Evolutionary conservation across 2,329 filamentous ascomycete species (phyloP).

Genomic region (Myrmaecium sp.): DNA sequence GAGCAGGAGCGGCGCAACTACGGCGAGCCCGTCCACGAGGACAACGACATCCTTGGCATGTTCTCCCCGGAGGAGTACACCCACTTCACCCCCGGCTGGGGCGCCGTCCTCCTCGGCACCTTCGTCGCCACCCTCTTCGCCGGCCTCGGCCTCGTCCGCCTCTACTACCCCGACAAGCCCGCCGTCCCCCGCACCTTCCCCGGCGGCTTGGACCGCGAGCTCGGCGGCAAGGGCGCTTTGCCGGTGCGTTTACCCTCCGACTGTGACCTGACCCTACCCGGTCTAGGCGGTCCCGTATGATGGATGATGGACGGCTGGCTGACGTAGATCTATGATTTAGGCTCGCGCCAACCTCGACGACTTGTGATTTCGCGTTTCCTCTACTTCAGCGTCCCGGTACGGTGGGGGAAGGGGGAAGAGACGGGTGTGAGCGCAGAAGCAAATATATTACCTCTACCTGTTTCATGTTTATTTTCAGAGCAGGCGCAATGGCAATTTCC

Average conservation of each 20-base stretch:
- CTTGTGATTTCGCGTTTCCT: no score
- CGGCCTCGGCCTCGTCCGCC: constrained; percentile 21
- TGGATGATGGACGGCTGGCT: no score
- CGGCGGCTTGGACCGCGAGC: constrained; percentile 29
- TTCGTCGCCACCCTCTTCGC: constrained; percentile 25
- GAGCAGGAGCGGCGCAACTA: constrained; percentile 94
- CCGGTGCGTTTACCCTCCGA: constrained; percentile 22
- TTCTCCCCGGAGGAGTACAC: constrained; percentile 84
- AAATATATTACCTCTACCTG: no score
- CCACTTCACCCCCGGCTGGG: constrained; percentile 59
- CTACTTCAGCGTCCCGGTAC: no score
- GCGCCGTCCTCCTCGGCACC: constrained; percentile 37
- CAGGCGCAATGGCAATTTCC: no score
- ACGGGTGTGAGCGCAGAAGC: no score
- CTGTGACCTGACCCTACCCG: no score
- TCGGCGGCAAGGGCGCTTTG: constrained; percentile 28
- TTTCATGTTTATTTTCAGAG: no score
- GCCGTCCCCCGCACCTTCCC: constrained; percentile 28
- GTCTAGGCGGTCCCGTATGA: no score
- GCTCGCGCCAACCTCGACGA: no score
- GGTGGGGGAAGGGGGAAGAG: no score
- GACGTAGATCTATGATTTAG: no score
- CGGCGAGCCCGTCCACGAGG: constrained; percentile 90
- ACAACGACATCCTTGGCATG: constrained; percentile 82
- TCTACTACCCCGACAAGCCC: constrained; percentile 29